Base-by-base conservation (phyloP, 75 land plant genomes). In the Cunninghamia lanceolata region DNA sequence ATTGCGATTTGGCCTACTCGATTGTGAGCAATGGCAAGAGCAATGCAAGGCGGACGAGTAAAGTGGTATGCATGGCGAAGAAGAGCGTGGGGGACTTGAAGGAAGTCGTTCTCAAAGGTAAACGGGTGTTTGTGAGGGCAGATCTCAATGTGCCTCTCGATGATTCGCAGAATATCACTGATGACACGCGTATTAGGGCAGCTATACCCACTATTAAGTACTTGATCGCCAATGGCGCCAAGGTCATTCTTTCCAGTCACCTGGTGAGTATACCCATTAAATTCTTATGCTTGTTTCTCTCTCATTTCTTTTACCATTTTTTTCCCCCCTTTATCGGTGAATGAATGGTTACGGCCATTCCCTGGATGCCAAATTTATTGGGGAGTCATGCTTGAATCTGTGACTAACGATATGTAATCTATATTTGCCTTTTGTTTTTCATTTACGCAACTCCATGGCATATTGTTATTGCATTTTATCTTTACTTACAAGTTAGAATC, bases 81-180 rank as follows among this genome's bases (percentile, higher is more conserved):
- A 93, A 82, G 89, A 95, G 96, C 84, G 95, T 96, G 1, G 93
- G 95, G 0, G 91, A 87, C 76, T 82, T 96, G 84, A 93, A 91
- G 90, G 92, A 89, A 73, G 92, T 89, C 10, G 97, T 94, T 77
- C 89, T 96, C 86, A 93, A 92, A 86, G 99, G 97, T 35, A 96
- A 96, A 93, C 89, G 54, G 83, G 99, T 96, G 68, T 93, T 96
- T 81, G 94, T 96, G 50, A 85, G 99, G 78, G 97, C 91, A 13
- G 99, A 96, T 89, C 88, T 96, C 81, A 96, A 96, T 84, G 99
- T 96, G 14, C 99, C 99, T 4, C 88, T 96, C 78, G 94, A 96
- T 90, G 95, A 92, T 30, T 84, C 84, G 68, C 87, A 85, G 42
- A 89, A 90, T 34, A 96, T 96, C 89, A 96, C 99, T 32, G 99